Evolutionary conservation across 352 stramenopile species (phyloP).

Genomic region (Discostella stelligera): DNA sequence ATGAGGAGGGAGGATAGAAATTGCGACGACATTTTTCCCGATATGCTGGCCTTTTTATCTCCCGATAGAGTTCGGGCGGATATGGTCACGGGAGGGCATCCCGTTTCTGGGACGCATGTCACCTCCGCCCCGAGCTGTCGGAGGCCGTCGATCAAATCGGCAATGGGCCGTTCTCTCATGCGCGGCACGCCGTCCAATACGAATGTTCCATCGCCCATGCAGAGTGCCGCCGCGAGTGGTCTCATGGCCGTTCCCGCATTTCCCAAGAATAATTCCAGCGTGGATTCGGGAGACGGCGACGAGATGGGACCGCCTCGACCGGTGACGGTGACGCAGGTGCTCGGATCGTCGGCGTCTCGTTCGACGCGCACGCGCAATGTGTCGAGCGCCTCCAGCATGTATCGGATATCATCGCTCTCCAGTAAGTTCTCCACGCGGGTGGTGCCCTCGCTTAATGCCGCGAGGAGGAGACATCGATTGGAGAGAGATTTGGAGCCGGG

Average conservation of each 20-base stretch:
- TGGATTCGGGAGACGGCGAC: slow-evolving; percentile 46
- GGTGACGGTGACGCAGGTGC: slow-evolving; percentile 70
- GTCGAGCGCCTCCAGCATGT: slow-evolving; percentile 95
- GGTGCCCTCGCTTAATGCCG: slow-evolving; percentile 87
- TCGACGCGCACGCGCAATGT: slow-evolving; percentile 86
- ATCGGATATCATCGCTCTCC: slow-evolving; percentile 95
- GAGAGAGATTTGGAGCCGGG: slow-evolving; percentile 97
- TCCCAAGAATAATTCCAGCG: slow-evolving; percentile 82
- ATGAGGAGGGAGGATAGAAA: slow-evolving; percentile 97
- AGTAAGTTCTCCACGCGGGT: slow-evolving; percentile 88
- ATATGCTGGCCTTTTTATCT: slow-evolving; percentile 77
- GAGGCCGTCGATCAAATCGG: slow-evolving; percentile 92
- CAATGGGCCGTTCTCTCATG: slow-evolving; percentile 97
- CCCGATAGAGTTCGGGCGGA: slow-evolving; percentile 59
- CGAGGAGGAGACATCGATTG: slow-evolving; percentile 95
- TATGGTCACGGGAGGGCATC: slow-evolving; percentile 80
- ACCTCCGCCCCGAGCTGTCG: slow-evolving; percentile 84
- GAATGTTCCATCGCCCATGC: slow-evolving; percentile 83
- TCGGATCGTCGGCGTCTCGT: slow-evolving; percentile 55
- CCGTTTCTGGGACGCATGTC: slow-evolving; percentile 67
- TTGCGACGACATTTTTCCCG: slow-evolving; percentile 93
- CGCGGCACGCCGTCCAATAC: slow-evolving; percentile 91
- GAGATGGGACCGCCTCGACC: slow-evolving; percentile 81
- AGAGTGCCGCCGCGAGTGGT: slow-evolving; percentile 90
- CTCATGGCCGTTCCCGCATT: slow-evolving; percentile 91